These are phyloP conservation scores for Chlorella vulgaris DNA, from an alignment of 139 green algal genomes.

Conservation along the genomic window DNA sequence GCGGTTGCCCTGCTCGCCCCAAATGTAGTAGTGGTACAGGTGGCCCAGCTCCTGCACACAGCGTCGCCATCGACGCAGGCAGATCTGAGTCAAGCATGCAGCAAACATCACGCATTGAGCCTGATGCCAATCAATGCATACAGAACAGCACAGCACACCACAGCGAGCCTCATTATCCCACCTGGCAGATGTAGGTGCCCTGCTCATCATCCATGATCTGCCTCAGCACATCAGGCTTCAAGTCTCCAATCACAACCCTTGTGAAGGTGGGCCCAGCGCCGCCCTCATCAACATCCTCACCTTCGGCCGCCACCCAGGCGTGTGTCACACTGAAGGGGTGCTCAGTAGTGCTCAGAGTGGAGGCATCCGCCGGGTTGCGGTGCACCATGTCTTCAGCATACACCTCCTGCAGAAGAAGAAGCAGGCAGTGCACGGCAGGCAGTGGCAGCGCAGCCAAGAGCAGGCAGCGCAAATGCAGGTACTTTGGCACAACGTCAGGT, in stretches of 20 bases:
- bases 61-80: background rate
- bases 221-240: constrained; percentile 69
- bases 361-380: constrained; percentile 58
- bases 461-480: background rate
- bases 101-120: background rate
- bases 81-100: background rate
- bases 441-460: background rate
- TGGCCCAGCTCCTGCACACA: constrained; percentile 72
- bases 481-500: background rate
- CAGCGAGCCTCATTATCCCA: too few relatives aligned
- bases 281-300: background rate
- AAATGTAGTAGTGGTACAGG: constrained; percentile 90
- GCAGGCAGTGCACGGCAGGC: background rate
- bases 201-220: constrained; percentile 51
- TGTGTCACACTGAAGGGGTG: constrained; percentile 34
- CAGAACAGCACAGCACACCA: too few relatives aligned
- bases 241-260: constrained; percentile 63
- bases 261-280: constrained; percentile 58
- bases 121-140: background rate
- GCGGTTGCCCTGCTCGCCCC: constrained; percentile 67
- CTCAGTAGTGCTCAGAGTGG: constrained; percentile 54
- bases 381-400: constrained; percentile 83
- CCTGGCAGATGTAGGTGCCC: constrained; percentile 34
- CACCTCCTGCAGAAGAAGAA: constrained; percentile 51
- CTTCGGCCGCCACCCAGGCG: constrained; percentile 43